Base-by-base conservation (phyloP, 805 yeast genomes). In the Candida khao-thaluensis region DNA sequence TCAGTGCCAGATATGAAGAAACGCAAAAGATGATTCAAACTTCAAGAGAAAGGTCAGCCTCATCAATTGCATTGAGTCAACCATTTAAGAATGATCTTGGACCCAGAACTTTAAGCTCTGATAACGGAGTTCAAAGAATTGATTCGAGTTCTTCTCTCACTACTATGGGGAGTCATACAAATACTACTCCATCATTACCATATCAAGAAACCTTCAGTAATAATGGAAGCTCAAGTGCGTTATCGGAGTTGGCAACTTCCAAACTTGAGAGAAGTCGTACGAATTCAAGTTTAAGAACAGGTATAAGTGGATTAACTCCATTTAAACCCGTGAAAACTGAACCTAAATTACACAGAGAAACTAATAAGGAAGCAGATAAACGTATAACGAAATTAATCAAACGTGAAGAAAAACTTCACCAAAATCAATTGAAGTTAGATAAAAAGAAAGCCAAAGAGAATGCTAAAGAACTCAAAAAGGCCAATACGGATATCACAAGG, bases 311-410 rank as follows among this genome's bases (percentile, higher is more conserved):
- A 4, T 48, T 65, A 17, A 54, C 63, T 0, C 62, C 70, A 4
- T 62, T 65, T 46, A 64, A 54, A 37, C 57, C 50, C 7, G 45
- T 41, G 23, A 52, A 55, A 33, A 40, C 51, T 5, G 61, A 55
- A 9, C 41, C 54, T 4, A 49, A 50, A 21, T 31, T 48, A 24
- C 42, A 43, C 10, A 31, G 35, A n/a, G 45, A 46, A 10, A 41
- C 42, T 27, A 60, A 56, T 45, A 50, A 52, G 29, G 66, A 62
- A 26, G 35, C 63, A 8, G 70, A 65, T 44, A 59, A 52, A 44
- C 47, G 59, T 23, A 59, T 64, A 16, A 52, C 62, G n/a, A 62
- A 59, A 34, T 34, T 57, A 41, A 54, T 62, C 25, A 62, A 57
- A 40, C 52, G 54, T 23, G 69, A 64, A 17, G 69, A 59, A 37